Percentiles rank a stretch among this genome's conserved stretches.
phyloP scores from a whole-genome alignment of 441 rosid species.

The Erysimum cheiri region DNA sequence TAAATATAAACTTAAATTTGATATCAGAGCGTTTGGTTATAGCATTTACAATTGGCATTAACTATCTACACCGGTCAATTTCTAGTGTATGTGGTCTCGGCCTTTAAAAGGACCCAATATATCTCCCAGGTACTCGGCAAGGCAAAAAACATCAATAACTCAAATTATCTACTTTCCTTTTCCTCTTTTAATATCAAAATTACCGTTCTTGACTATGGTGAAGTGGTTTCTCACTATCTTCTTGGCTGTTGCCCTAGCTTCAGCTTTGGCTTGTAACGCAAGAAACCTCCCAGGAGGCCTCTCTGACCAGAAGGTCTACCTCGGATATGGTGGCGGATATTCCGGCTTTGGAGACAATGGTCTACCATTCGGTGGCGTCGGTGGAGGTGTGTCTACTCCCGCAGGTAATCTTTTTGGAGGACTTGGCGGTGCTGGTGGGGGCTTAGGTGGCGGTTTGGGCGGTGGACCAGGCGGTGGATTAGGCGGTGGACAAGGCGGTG shows the following conservation, averaged over 20 bases:
- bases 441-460: constrained; percentile 25
- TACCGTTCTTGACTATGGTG: constrained; percentile 36
- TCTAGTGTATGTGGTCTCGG: constrained; percentile 1
- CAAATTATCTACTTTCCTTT: constrained; percentile 14
- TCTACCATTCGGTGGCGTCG: constrained; percentile 55
- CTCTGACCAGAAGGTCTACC: constrained; percentile 66
- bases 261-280: constrained; percentile 37
- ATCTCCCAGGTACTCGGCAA: constrained; percentile 31
- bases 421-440: constrained; percentile 47
- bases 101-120: constrained; percentile 50
- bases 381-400: constrained; percentile 53
- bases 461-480: constrained; percentile 32
- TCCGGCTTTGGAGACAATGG: constrained; percentile 55
- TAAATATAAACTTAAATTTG: constrained; percentile 35
- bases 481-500: not conserved
- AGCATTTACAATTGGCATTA: constrained; percentile 51
- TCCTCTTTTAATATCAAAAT: not conserved
- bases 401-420: constrained; percentile 45
- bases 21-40: constrained; percentile 43
- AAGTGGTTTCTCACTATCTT: constrained; percentile 37
- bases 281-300: constrained; percentile 54
- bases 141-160: constrained; percentile 3
- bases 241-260: constrained; percentile 44
- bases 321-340: constrained; percentile 62
- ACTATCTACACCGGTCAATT: constrained; percentile 47